Evolutionary conservation across 2,329 filamentous ascomycete species (phyloP).

Genomic region (Fonsecaea pedrosoi): DNA sequence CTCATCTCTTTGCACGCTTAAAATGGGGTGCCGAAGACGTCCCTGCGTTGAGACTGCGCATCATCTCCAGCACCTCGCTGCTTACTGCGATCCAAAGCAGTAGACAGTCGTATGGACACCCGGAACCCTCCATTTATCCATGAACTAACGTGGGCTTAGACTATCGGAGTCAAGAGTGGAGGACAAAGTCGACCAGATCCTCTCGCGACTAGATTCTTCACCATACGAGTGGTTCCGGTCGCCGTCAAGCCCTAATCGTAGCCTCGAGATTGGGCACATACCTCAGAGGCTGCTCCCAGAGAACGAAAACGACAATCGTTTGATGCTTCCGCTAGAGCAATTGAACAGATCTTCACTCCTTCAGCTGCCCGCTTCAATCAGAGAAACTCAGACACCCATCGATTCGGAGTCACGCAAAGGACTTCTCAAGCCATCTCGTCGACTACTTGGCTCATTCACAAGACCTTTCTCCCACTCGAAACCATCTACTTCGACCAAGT

Average conservation of each 20-base stretch:
- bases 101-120: neutral
- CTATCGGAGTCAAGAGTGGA: neutral
- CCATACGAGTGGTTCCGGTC: neutral
- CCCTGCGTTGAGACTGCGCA: neutral
- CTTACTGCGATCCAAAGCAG: neutral
- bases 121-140: neutral
- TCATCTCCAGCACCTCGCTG: neutral
- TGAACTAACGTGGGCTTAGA: neutral
- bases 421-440: neutral
- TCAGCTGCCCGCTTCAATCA: neutral
- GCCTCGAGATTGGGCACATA: neutral
- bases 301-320: neutral
- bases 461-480: neutral
- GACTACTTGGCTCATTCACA: neutral
- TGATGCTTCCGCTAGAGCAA: neutral
- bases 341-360: neutral
- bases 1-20: neutral
- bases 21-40: neutral
- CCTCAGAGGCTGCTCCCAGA: neutral
- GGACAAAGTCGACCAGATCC: neutral
- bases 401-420: neutral
- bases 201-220: neutral
- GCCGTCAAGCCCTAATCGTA: neutral
- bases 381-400: neutral
- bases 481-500: neutral